Evolutionary conservation across 371 early-diverging fungal genomes (phyloP), one percentile per base, ranked within the genome.

Genomic region (Mortierella polycephala): DNA sequence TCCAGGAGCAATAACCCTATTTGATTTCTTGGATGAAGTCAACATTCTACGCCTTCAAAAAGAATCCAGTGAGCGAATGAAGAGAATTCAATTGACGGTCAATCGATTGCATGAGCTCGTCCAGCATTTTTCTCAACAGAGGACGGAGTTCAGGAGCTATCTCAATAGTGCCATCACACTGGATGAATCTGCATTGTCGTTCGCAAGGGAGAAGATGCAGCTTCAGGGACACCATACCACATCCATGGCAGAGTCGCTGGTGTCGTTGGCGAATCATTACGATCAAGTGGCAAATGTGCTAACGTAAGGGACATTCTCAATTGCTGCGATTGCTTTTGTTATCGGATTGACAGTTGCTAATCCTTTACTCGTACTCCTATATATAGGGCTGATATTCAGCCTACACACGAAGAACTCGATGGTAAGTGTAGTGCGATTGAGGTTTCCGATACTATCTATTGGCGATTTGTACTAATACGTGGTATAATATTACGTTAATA

Each of bases 201-300:
- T 76, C 61, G 75, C 80, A 21, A 59, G 71, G 21, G 75, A 77
- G 10, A 84, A 84, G 61, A 75, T 66, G 72, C 60, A 41, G 3
- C 49, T 74, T n/a, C 83, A 82, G 47, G 83, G 72, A 37, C 71
- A 71, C 7, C 81, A 77, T 40, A 81, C 81, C 1, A 71, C 63
- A 4, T 65, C 69, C 0, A 84, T 84, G 84, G 84, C 84, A 3
- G 82, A 77, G 37, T 70, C 71, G 5, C 54, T 84, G 10, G 66
- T 81, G 14, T 76, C 83, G 8, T 50, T 84, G 45, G 79, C 83
- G 1, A 81, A 75, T 18, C 83, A 84, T 51, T 81, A 82, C 41
- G 83, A 81, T 45, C 83, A 82, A 57, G 83, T 84, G 14, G 70
- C 69, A 4, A 66, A 71, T n/a, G 79, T 79, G 1, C 61, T 84